Conservation (phyloP, 345 rosid species). For the Raphanus sativus region DNA sequence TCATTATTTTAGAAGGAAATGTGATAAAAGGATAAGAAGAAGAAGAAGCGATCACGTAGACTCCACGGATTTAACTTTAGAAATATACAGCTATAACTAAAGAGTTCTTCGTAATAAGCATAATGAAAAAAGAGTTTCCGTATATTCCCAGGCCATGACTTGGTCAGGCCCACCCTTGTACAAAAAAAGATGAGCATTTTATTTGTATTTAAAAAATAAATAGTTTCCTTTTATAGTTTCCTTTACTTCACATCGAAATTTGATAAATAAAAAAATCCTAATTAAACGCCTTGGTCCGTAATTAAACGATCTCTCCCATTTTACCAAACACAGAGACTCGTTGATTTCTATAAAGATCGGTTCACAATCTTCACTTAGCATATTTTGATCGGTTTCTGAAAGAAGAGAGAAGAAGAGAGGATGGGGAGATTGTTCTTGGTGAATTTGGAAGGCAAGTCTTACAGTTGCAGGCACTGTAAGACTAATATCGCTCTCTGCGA, state of each 20-base stretch:
- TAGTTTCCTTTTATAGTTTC: too few species aligned
- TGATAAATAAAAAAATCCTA: background rate
- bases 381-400: conserved; percentile 5
- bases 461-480: conserved; percentile 70
- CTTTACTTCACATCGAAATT: background rate
- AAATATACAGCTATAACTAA: too few species aligned
- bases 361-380: background rate
- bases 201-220: too few species aligned
- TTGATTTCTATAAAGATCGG: background rate
- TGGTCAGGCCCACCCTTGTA: too few species aligned
- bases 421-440: conserved; percentile 78
- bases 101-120: too few species aligned
- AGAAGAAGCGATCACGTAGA: too few species aligned
- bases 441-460: conserved; percentile 58
- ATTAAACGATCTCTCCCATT: conserved; percentile 12
- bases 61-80: too few species aligned
- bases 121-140: too few species aligned
- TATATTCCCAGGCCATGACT: too few species aligned
- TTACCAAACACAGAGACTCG: background rate
- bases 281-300: conserved; percentile 1
- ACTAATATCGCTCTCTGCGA: conserved; percentile 57
- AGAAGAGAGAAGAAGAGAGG: background rate
- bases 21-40: too few species aligned
- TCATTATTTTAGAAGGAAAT: too few species aligned
- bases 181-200: too few species aligned